A percentile compares a stretch with the other conserved stretches of the same genome.
These are phyloP conservation scores for Paulownia fortunei DNA, from an alignment of 257 asterid genomes.

Conservation along the genomic window DNA sequence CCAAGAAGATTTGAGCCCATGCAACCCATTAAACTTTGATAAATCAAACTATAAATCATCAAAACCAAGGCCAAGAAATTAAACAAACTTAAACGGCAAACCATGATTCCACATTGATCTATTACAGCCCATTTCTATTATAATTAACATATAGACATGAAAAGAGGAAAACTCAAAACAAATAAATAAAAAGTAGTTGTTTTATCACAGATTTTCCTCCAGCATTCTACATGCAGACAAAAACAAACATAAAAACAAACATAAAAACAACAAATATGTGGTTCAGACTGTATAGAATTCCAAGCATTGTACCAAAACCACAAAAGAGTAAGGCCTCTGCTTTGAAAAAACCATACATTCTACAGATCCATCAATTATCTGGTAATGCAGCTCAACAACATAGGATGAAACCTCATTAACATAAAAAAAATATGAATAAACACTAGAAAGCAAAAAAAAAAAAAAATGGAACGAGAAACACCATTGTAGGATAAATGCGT, in stretches of 20 bases:
- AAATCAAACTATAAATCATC: background rate
- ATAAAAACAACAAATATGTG: background rate
- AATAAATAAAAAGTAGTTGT: background rate
- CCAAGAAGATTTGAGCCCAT: conserved; percentile 27
- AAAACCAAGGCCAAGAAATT: background rate
- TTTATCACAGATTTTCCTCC: background rate
- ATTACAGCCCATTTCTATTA: background rate
- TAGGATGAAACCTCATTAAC: background rate
- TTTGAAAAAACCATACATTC: background rate
- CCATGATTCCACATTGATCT: background rate
- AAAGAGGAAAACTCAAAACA: background rate
- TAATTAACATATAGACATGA: background rate
- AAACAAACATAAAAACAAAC: background rate
- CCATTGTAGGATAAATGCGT: background rate
- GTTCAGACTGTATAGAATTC: conserved; percentile 1
- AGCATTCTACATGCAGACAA: conserved; percentile 9
- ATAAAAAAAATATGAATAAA: background rate
- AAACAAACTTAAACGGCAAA: background rate
- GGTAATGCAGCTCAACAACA: conserved; percentile 29
- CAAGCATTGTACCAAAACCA: conserved; percentile 12
- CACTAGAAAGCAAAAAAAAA: background rate
- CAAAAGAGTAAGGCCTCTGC: background rate
- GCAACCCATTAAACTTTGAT: background rate
- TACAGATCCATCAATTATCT: conserved; percentile 26
- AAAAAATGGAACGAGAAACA: background rate